phyloP scores from a whole-genome alignment of 2,329 filamentous ascomycete species.

The Parastagonospora avenae region DNA sequence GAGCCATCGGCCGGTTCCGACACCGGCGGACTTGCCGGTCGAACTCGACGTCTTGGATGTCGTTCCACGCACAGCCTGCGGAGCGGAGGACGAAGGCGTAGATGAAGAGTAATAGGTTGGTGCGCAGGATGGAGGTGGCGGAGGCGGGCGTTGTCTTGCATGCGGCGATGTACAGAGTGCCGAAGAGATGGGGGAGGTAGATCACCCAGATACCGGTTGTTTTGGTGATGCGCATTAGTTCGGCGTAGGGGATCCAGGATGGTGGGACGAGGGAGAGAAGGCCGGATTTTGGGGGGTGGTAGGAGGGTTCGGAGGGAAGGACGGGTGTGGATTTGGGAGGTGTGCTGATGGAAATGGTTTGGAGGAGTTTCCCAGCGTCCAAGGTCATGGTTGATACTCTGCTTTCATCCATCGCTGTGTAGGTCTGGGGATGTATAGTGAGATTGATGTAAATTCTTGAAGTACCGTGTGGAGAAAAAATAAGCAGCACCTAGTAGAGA shows the following conservation, averaged over 20 bases:
- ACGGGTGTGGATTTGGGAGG: no score
- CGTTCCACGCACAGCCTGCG: constrained; percentile 59
- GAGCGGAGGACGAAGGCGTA: constrained; percentile 44
- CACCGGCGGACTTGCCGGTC: constrained; percentile 52
- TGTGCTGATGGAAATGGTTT: no score
- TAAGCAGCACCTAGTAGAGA: no score
- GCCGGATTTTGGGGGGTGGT: not conserved
- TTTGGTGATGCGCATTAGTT: constrained; percentile 55
- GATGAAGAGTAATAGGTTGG: constrained; percentile 52
- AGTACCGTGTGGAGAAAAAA: no score
- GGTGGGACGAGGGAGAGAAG: not conserved
- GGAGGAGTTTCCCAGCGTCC: no score
- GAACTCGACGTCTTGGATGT: constrained; percentile 60
- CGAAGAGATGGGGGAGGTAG: constrained; percentile 48
- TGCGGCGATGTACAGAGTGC: constrained; percentile 48
- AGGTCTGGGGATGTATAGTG: no score
- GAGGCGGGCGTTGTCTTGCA: constrained; percentile 4
- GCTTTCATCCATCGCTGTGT: no score
- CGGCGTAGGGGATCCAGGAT: constrained; percentile 9
- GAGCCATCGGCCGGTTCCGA: constrained; percentile 36
- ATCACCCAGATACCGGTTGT: constrained; percentile 55
- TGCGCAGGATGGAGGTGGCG: constrained; percentile 11
- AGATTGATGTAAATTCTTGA: no score
- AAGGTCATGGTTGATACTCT: no score
- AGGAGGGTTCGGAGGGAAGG: not conserved